phyloP scores from a whole-genome alignment of 805 yeast species.

The Yarrowia hollandica region DNA sequence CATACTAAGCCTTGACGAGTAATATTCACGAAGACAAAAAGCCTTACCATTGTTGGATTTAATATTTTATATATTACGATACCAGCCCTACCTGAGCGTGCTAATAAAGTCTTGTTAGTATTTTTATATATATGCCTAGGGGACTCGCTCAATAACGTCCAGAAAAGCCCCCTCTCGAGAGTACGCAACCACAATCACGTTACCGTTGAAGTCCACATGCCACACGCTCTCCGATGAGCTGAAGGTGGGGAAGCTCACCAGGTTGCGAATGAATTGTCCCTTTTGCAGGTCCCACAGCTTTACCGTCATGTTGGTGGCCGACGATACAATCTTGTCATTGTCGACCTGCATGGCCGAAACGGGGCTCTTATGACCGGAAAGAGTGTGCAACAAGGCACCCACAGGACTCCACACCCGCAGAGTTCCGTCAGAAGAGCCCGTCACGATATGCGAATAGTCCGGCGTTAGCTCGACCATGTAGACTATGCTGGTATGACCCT shows the following conservation, averaged over 20 bases:
- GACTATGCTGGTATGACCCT: slow-evolving; percentile 70
- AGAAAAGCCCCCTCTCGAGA: slow-evolving; percentile 14
- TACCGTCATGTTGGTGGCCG: slow-evolving; percentile 91
- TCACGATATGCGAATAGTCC: slow-evolving; percentile 68
- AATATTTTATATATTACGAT: no score
- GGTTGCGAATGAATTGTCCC: slow-evolving; percentile 51
- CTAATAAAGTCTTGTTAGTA: background rate
- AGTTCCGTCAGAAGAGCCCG: slow-evolving; percentile 87
- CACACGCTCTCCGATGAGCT: slow-evolving; percentile 3
- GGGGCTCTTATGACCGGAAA: slow-evolving; percentile 84
- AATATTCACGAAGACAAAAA: no score
- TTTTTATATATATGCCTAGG: slow-evolving; percentile 7
- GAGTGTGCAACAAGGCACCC: slow-evolving; percentile 86
- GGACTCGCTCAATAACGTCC: slow-evolving; percentile 9
- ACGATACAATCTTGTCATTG: slow-evolving; percentile 87
- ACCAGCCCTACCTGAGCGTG: background rate
- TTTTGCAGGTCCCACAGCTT: slow-evolving; percentile 92
- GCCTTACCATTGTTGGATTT: background rate
- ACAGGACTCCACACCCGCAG: slow-evolving; percentile 89
- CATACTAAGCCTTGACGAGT: no score
- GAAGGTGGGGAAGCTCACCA: slow-evolving; percentile 26
- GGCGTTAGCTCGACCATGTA: slow-evolving; percentile 66
- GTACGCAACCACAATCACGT: slow-evolving; percentile 23
- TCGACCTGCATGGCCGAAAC: slow-evolving; percentile 93
- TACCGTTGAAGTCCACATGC: slow-evolving; percentile 23